These are phyloP conservation scores for Lactuca saligna DNA, from an alignment of 129 eudicot species.

Conservation along the genomic window DNA sequence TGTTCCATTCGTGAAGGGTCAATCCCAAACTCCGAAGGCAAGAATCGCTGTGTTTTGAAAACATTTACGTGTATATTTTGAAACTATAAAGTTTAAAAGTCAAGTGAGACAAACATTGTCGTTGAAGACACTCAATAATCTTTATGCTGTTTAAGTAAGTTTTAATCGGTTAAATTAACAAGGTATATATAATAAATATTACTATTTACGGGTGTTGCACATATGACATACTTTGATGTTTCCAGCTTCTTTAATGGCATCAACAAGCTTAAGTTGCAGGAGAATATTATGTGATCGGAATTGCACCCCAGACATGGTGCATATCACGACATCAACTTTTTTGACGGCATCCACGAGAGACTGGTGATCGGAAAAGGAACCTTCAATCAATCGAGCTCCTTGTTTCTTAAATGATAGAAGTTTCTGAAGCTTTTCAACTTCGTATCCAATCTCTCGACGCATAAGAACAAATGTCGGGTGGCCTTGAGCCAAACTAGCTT, in stretches of 20 bases:
- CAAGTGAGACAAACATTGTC: too few species aligned
- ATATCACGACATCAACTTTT: conserved; percentile 70
- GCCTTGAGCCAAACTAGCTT: conserved; percentile 48
- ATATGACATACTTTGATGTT: conserved; percentile 51
- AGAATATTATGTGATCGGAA: conserved; percentile 50
- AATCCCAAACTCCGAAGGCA: conserved; percentile 59
- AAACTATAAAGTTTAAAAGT: too few species aligned
- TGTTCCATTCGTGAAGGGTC: conserved; percentile 43
- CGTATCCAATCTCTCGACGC: conserved; percentile 42
- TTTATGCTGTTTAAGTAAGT: too few species aligned
- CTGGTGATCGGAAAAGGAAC: conserved; percentile 55
- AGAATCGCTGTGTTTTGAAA: conserved; percentile 40
- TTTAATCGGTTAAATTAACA: too few species aligned
- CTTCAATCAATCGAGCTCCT: conserved; percentile 55
- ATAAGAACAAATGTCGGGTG: conserved; percentile 42
- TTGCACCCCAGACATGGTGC: conserved; percentile 60
- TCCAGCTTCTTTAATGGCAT: conserved; percentile 88
- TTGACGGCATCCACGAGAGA: conserved; percentile 66
- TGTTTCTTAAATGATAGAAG: conserved; percentile 41
- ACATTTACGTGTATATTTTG: too few species aligned
- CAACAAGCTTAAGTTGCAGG: conserved; percentile 65
- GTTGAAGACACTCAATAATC: too few species aligned
- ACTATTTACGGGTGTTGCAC: background rate
- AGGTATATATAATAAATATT: too few species aligned
- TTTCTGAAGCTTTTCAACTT: conserved; percentile 50